These are phyloP conservation scores for Lecanicillium sp. DNA, from an alignment of 2,329 filamentous ascomycete species.

Conservation along the genomic window DNA sequence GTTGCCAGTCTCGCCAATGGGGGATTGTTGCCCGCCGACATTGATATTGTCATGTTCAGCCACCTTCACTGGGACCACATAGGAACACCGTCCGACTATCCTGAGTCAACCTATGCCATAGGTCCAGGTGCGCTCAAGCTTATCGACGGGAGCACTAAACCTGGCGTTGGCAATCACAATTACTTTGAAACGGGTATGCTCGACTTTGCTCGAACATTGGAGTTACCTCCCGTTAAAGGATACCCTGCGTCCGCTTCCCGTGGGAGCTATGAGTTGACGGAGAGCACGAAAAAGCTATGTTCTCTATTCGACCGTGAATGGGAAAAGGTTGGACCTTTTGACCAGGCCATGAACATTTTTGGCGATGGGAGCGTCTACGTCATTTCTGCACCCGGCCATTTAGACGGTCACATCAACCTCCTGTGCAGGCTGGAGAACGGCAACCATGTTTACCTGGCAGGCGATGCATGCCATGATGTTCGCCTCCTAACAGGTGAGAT, in stretches of 20 bases:
- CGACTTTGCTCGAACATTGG: conserved; percentile 19
- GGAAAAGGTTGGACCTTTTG: conserved; percentile 38
- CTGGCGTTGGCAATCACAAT: not conserved
- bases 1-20: not conserved
- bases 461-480: conserved; percentile 46
- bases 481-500: conserved; percentile 43
- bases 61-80: conserved; percentile 53
- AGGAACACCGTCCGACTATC: conserved; percentile 46
- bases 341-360: conserved; percentile 17
- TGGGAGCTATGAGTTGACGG: not conserved
- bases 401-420: conserved; percentile 43
- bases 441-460: conserved; percentile 41
- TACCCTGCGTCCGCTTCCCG: conserved; percentile 11
- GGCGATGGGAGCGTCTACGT: conserved; percentile 37
- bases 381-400: conserved; percentile 42
- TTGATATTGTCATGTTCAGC: conserved; percentile 33
- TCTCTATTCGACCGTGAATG: conserved; percentile 29
- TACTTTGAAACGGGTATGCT: conserved; percentile 14
- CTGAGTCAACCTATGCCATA: conserved; percentile 38
- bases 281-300: conserved; percentile 14
- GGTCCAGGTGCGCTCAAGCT: conserved; percentile 38
- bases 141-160: conserved; percentile 20
- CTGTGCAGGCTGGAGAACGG: conserved; percentile 29
- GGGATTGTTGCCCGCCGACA: conserved; percentile 8
- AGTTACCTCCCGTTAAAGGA: conserved; percentile 16